Evolutionary conservation across 495 filamentous ascomycete species (phyloP).

Genomic region (Penicillium cosmopolitanum): DNA sequence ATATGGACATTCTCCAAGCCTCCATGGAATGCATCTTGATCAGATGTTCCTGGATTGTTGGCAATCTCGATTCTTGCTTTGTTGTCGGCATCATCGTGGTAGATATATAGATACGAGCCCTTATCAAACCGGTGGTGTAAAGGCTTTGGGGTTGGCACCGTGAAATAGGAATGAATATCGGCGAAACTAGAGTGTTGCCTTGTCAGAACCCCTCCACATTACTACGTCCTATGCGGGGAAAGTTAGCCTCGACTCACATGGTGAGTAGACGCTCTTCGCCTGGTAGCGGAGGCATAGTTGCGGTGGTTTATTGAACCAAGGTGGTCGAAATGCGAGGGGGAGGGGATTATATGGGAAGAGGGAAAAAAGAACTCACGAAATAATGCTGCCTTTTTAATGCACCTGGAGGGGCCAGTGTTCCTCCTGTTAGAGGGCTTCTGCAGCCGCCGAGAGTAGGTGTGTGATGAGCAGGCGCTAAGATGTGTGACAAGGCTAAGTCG

Average conservation of each 20-base stretch:
- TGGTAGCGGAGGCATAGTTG: conserved; percentile 71
- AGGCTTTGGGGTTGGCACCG: conserved; percentile 67
- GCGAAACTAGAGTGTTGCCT: conserved; percentile 63
- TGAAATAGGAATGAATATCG: conserved; percentile 89
- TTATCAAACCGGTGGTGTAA: conserved; percentile 88
- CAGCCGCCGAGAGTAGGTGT: conserved; percentile 24
- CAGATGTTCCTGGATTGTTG: conserved; percentile 81
- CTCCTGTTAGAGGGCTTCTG: conserved; percentile 22
- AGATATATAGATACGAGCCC: conserved; percentile 85
- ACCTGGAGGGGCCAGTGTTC: conserved; percentile 22
- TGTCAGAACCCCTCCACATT: conserved; percentile 11
- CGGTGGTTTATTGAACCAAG: conserved; percentile 4
- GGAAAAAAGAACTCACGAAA: conserved; percentile 18
- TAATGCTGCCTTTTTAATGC: conserved; percentile 21
- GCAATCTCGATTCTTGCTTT: conserved; percentile 81
- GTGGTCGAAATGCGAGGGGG: background rate
- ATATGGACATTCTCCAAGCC: conserved; percentile 67
- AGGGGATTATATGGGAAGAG: conserved; percentile 4
- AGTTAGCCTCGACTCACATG: conserved; percentile 60
- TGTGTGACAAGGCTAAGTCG: conserved; percentile 28
- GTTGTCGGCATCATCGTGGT: conserved; percentile 69
- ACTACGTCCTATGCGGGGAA: conserved; percentile 25
- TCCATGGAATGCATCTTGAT: conserved; percentile 88
- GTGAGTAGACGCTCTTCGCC: conserved; percentile 81
- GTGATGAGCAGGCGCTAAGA: conserved; percentile 29